Conservation (phyloP, 192 early-diverging fungal species). For the Bifiguratus adelaidae region DNA sequence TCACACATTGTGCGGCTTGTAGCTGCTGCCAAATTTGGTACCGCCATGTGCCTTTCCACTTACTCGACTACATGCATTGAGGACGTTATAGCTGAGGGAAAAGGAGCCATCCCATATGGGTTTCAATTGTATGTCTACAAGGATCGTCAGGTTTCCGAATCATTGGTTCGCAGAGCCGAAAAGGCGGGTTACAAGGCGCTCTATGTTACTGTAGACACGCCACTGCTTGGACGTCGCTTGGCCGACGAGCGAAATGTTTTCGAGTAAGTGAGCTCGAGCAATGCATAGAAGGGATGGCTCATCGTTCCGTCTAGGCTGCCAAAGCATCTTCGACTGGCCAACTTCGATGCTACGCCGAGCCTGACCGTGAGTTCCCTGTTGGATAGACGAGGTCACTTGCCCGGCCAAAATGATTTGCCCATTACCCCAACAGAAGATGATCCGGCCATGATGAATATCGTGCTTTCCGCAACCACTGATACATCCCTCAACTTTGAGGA, state of each 20-base stretch:
- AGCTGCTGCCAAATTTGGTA: slow-evolving; percentile 26
- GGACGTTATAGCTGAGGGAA: slow-evolving; percentile 28
- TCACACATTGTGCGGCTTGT: background rate
- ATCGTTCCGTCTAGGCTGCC: too few relatives aligned
- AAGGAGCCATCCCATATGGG: slow-evolving; percentile 18
- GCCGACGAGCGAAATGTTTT: slow-evolving; percentile 47
- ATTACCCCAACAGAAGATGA: slow-evolving; percentile 61
- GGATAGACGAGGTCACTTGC: slow-evolving; percentile 7
- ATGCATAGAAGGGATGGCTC: too few relatives aligned
- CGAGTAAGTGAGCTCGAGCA: too few relatives aligned
- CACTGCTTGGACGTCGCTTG: slow-evolving; percentile 39
- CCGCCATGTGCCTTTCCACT: slow-evolving; percentile 45
- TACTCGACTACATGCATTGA: slow-evolving; percentile 52
- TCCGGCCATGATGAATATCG: slow-evolving; percentile 48
- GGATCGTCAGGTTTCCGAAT: slow-evolving; percentile 45
- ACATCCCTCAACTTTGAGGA: slow-evolving; percentile 72
- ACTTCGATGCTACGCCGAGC: too few relatives aligned
- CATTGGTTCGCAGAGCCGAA: slow-evolving; percentile 57
- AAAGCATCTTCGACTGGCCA: slow-evolving; percentile 47
- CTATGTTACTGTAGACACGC: slow-evolving; percentile 70
- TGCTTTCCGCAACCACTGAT: slow-evolving; percentile 56
- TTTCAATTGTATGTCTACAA: slow-evolving; percentile 77
- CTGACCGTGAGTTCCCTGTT: background rate
- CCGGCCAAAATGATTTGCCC: too few relatives aligned
- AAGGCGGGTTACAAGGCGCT: slow-evolving; percentile 65